These are phyloP conservation scores for Hyphopichia buzzinii DNA, from an alignment of 1,139 yeast species.

Conservation along the genomic window DNA sequence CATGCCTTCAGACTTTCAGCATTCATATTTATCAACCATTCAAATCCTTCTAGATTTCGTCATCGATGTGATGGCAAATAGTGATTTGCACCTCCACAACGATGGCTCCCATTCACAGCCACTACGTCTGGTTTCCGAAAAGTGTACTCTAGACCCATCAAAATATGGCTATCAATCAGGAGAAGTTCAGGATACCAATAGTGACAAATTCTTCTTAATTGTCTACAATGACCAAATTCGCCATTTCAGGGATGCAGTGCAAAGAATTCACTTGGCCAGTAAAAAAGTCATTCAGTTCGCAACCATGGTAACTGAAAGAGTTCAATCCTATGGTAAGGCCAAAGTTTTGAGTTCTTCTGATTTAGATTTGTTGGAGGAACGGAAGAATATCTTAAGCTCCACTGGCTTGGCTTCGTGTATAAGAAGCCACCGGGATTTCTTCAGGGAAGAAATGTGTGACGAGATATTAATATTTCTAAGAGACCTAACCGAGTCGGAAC, in stretches of 20 bases:
- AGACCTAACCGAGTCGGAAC: slow-evolving; percentile 55
- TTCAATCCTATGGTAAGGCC: slow-evolving; percentile 68
- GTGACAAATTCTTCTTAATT: slow-evolving; percentile 54
- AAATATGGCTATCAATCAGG: slow-evolving; percentile 26
- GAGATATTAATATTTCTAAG: slow-evolving; percentile 66
- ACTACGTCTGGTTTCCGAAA: slow-evolving; percentile 24
- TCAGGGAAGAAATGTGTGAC: slow-evolving; percentile 80
- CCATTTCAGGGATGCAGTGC: slow-evolving; percentile 72
- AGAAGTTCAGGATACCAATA: slow-evolving; percentile 40
- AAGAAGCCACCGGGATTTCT: slow-evolving; percentile 64
- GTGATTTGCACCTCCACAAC: slow-evolving; percentile 37
- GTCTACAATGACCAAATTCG: slow-evolving; percentile 79
- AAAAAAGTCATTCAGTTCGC: slow-evolving; percentile 68
- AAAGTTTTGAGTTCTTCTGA: slow-evolving; percentile 59
- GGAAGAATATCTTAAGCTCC: slow-evolving; percentile 52
- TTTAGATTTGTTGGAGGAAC: slow-evolving; percentile 46
- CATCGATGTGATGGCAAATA: slow-evolving; percentile 63
- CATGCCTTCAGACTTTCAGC: slow-evolving; percentile 34
- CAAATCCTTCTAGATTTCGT: slow-evolving; percentile 66
- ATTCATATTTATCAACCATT: slow-evolving; percentile 43
- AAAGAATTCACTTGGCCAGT: slow-evolving; percentile 62
- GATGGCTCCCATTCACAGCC: slow-evolving; percentile 19
- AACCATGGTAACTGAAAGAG: slow-evolving; percentile 65
- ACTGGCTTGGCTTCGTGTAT: slow-evolving; percentile 71
- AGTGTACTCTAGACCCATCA: slow-evolving; percentile 28